A percentile compares a stretch with the other conserved stretches of the same genome.
These are phyloP conservation scores for Nothophaeocryptopus gaeumannii DNA, from an alignment of 2,329 filamentous ascomycete genomes.

Conservation along the genomic window DNA sequence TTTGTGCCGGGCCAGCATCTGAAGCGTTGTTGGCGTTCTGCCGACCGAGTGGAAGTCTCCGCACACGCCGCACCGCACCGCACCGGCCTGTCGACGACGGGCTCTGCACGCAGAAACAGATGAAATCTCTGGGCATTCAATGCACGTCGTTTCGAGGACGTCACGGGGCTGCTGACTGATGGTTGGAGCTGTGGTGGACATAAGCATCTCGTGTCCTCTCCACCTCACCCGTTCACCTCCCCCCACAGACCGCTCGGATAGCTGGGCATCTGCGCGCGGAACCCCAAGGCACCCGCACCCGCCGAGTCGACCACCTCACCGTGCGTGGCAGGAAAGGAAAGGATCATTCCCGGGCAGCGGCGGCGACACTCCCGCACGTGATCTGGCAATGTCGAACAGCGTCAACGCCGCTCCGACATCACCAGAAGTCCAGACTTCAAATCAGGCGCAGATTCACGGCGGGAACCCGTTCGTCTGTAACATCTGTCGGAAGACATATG, in stretches of 20 bases:
- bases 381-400: too few species aligned
- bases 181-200: neutral
- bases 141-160: neutral
- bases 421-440: neutral
- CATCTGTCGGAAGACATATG: conserved; percentile 24
- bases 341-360: too few species aligned
- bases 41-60: too few species aligned
- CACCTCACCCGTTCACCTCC: conserved; percentile 8
- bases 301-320: too few species aligned
- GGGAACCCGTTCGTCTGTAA: conserved; percentile 23
- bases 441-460: neutral
- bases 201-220: conserved; percentile 3
- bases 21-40: too few species aligned
- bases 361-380: too few species aligned
- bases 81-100: too few species aligned
- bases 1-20: too few species aligned
- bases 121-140: conserved; percentile 1
- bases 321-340: too few species aligned
- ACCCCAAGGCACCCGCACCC: neutral
- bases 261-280: neutral
- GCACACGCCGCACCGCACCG: too few species aligned
- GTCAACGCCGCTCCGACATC: too few species aligned
- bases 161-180: neutral
- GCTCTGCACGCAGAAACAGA: neutral
- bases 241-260: conserved; percentile 7